phyloP scores from a whole-genome alignment of 129 eudicot genomes.

The Arctium lappa region DNA sequence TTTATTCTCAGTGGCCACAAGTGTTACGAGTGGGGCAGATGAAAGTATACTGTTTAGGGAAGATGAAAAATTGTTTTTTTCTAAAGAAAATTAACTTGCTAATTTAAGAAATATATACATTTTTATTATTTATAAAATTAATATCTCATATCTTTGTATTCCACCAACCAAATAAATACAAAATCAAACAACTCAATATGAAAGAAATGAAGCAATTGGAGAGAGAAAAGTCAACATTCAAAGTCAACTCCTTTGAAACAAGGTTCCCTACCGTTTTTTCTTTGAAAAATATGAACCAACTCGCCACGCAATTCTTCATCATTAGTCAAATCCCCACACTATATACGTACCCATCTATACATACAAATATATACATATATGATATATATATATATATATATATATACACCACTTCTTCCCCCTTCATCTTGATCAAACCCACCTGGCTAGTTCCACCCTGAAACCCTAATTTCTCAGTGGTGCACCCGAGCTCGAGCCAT shows the following conservation, averaged over 20 bases:
- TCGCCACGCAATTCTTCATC: constrained; percentile 31
- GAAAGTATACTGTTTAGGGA: too few relatives aligned
- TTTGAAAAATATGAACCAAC: constrained; percentile 34
- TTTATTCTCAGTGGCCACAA: too few relatives aligned
- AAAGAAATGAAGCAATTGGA: not conserved
- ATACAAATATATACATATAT: not conserved
- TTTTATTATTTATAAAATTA: not conserved
- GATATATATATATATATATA: not conserved
- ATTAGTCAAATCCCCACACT: constrained; percentile 37
- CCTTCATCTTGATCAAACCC: not conserved
- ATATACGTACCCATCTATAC: not conserved
- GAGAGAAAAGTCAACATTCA: constrained; percentile 24
- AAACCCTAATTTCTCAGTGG: not conserved
- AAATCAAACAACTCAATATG: constrained; percentile 18
- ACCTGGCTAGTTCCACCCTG: not conserved
- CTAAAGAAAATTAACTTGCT: too few relatives aligned
- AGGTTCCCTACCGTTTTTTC: constrained; percentile 14
- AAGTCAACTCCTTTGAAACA: constrained; percentile 37
- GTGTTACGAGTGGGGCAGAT: too few relatives aligned
- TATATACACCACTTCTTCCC: constrained; percentile 16
- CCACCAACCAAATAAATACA: constrained; percentile 21
- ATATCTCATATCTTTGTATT: constrained; percentile 2
- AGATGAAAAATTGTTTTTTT: too few relatives aligned
- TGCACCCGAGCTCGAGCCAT: constrained; percentile 12
- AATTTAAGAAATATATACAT: not conserved